A percentile compares a stretch with the other conserved stretches of the same genome.
Evolutionary conservation across 2,329 filamentous ascomycete species (phyloP).

Genomic region (Lecanicillium sp.): DNA sequence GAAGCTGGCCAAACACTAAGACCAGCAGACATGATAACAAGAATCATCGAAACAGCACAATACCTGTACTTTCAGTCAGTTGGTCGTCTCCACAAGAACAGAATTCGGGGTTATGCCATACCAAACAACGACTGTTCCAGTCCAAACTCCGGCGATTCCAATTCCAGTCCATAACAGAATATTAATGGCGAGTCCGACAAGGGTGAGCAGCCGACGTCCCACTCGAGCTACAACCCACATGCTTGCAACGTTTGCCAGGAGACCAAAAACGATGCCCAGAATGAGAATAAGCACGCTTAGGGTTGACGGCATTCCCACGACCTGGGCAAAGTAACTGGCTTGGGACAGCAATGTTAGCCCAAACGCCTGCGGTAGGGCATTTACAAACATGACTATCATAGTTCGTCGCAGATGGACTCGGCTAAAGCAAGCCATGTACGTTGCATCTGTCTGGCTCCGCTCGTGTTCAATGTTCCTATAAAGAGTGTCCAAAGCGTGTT

Average conservation of each 20-base stretch:
- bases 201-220: slow-evolving; percentile 29
- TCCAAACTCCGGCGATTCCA: slow-evolving; percentile 37
- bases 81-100: too few relatives aligned
- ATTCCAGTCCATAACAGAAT: slow-evolving; percentile 33
- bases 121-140: slow-evolving; percentile 22
- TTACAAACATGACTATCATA: slow-evolving; percentile 31
- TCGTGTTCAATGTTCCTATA: slow-evolving; percentile 38
- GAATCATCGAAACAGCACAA: slow-evolving; percentile 29
- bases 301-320: slow-evolving; percentile 22
- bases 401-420: slow-evolving; percentile 32
- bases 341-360: slow-evolving; percentile 35
- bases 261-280: slow-evolving; percentile 34
- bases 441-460: slow-evolving; percentile 18
- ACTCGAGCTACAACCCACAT: slow-evolving; percentile 33
- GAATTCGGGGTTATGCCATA: too few relatives aligned
- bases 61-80: slow-evolving; percentile 11
- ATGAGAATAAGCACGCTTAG: slow-evolving; percentile 34
- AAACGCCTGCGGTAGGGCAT: slow-evolving; percentile 33
- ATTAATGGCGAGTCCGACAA: slow-evolving; percentile 23
- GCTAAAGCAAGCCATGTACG: slow-evolving; percentile 36
- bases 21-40: slow-evolving; percentile 32
- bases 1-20: slow-evolving; percentile 34
- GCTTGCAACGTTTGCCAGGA: slow-evolving; percentile 32
- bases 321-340: slow-evolving; percentile 30
- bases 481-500: slow-evolving; percentile 33